Conservation (phyloP, 2,329 filamentous ascomycete genomes). For the Alternaria postmessia region DNA sequence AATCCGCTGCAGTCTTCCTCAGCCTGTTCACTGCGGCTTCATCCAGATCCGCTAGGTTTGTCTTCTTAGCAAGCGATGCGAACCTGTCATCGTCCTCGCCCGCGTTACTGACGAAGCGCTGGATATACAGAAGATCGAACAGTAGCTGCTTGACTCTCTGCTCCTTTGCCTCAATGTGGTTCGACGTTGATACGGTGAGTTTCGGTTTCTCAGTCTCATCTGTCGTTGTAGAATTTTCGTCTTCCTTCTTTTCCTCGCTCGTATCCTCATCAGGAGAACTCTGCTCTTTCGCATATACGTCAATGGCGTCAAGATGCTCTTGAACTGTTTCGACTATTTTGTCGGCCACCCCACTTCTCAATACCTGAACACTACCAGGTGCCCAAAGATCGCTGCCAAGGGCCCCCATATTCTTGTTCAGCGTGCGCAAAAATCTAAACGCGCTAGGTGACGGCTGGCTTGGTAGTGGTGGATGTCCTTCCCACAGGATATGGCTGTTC, state of each 20-base stretch:
- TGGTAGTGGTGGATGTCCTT: conserved; percentile 77
- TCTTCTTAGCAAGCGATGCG: conserved; percentile 34
- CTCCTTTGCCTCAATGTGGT: conserved; percentile 23
- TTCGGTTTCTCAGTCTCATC: conserved; percentile 13
- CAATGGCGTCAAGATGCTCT: conserved; percentile 48
- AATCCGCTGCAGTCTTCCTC: conserved; percentile 71
- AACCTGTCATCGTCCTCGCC: conserved; percentile 12
- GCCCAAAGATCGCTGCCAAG: conserved; percentile 85
- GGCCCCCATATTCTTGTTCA: conserved; percentile 73
- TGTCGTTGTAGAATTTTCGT: conserved; percentile 1
- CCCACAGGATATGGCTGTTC: conserved; percentile 77
- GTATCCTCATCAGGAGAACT: conserved; percentile 14
- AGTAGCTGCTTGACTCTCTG: conserved; percentile 50
- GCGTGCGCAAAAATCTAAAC: conserved; percentile 74
- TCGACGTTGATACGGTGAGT: conserved; percentile 17
- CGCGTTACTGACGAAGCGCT: conserved; percentile 34
- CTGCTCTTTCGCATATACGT: conserved; percentile 8
- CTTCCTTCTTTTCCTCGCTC: background rate
- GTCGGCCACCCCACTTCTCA: conserved; percentile 68
- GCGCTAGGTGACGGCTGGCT: conserved; percentile 77
- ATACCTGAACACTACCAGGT: conserved; percentile 65
- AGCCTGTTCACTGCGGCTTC: conserved; percentile 62
- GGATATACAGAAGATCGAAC: conserved; percentile 57
- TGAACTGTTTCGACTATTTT: conserved; percentile 55
- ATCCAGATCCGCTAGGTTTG: conserved; percentile 58